Evolutionary conservation across 2,329 filamentous ascomycete species (phyloP), one percentile per base, ranked within the genome.

Genomic region (Chrysoporthe deuterocubensis): DNA sequence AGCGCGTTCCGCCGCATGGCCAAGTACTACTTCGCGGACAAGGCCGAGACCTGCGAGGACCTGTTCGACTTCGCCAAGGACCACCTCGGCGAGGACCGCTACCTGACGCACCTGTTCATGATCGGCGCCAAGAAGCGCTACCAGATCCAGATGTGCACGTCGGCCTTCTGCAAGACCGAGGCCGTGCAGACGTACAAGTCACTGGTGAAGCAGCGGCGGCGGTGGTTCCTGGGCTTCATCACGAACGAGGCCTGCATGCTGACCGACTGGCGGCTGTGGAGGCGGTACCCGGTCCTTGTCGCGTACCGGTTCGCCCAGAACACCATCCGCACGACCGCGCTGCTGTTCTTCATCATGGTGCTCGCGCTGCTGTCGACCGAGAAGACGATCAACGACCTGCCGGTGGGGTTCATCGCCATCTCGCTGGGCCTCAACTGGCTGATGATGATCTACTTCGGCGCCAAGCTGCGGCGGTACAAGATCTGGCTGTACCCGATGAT

Each of bases 241-340:
- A 97, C 95, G 18, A 99, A 99, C 78, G 95, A 98, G 78, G 95
- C 94, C 8, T 97, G 94, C 81, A 97, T 98, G 96, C 83, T 99
- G 81, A 98, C 96, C 1, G 95, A 98, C 79, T 89, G 92, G 79
- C 89, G 96, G 68, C 84, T 98, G 40, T 98, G 95, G 95, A 92
- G 87, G 77, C 88, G 93, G 63, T 98, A 98, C 78, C 94, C 96
- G 0, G 85, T 97, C 64, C 85, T 99, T 56, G 90, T 94, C 62
- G 75, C 96, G 48, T 90, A 98, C 52, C 90, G 95, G 48, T 96
- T 98, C 78, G 93, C 96, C 87, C 94, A 97, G 75, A 96, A 97
- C 81, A 97, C 94, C 1, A 97, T 98, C 74, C 89, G 96, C 69
- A 98, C 95, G 2, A 99, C 95, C 0, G 93, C 94, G 0, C 83